These are phyloP conservation scores for Lachancea meyersii DNA, from an alignment of 805 yeast species.

Conservation along the genomic window DNA sequence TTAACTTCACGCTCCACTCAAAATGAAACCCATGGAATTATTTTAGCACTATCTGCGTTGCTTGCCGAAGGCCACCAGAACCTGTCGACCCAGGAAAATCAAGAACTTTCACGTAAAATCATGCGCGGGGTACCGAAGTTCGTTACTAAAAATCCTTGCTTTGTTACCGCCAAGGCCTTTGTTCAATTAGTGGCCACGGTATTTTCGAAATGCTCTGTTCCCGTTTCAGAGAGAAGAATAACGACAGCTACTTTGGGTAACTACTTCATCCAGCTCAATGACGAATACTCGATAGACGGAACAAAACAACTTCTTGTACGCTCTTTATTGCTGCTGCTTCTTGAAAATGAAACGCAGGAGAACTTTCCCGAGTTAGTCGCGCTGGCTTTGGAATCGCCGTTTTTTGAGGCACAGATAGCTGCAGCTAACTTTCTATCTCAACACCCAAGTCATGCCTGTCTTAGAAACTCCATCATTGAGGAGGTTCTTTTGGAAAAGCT, in stretches of 20 bases:
- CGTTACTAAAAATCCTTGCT: slow-evolving; percentile 27
- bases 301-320: slow-evolving; percentile 43
- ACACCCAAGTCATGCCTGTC: background rate
- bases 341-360: slow-evolving; percentile 18
- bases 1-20: slow-evolving; percentile 23
- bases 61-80: background rate
- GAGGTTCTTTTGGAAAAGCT: slow-evolving; percentile 23
- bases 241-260: slow-evolving; percentile 26
- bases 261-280: slow-evolving; percentile 34
- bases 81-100: background rate
- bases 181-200: slow-evolving; percentile 23
- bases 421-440: slow-evolving; percentile 34
- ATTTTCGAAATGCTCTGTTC: slow-evolving; percentile 8
- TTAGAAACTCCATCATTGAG: slow-evolving; percentile 4
- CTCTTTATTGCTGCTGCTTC: slow-evolving; percentile 29
- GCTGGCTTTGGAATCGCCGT: slow-evolving; percentile 35
- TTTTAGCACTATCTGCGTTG: slow-evolving; percentile 41
- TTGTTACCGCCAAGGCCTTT: slow-evolving; percentile 33
- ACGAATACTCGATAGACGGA: slow-evolving; percentile 37
- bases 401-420: slow-evolving; percentile 41
- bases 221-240: background rate
- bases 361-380: slow-evolving; percentile 27
- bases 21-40: slow-evolving; percentile 54
- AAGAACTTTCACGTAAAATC: slow-evolving; percentile 7
- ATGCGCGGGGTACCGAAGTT: slow-evolving; percentile 8